Conservation (phyloP, 2,329 filamentous ascomycete genomes). For the Samsoniella hepiali region DNA sequence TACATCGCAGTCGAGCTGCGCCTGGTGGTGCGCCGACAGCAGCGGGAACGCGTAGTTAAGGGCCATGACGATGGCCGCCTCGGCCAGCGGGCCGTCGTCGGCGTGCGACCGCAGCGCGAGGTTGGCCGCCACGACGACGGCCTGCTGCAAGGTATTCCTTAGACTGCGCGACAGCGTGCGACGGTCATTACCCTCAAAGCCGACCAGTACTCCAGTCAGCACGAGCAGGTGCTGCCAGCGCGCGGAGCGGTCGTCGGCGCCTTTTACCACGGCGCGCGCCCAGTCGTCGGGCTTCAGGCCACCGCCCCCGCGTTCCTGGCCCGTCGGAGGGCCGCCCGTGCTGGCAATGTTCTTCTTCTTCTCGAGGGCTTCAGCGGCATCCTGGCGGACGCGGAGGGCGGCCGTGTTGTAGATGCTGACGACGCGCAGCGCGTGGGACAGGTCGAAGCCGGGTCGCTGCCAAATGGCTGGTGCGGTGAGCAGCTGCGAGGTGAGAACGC, state of each 20-base stretch:
- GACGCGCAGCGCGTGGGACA: constrained; percentile 61
- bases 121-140: constrained; percentile 72
- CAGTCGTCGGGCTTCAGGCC: constrained; percentile 50
- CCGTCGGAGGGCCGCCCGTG: constrained; percentile 5
- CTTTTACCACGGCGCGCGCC: constrained; percentile 55
- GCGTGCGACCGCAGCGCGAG: constrained; percentile 59
- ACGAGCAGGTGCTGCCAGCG: constrained; percentile 84
- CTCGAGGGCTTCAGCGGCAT: constrained; percentile 39
- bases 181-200: constrained; percentile 64
- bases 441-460: constrained; percentile 53
- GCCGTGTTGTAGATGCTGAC: constrained; percentile 72
- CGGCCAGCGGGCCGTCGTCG: constrained; percentile 40
- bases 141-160: constrained; percentile 65
- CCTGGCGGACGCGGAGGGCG: constrained; percentile 50
- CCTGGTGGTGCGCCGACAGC: constrained; percentile 58
- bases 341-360: constrained; percentile 23
- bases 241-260: constrained; percentile 55
- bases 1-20: constrained; percentile 61
- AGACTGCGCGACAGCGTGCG: constrained; percentile 62
- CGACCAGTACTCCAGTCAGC: constrained; percentile 73
- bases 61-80: constrained; percentile 61
- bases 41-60: constrained; percentile 75
- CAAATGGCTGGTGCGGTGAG: constrained; percentile 70
- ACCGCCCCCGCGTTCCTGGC: constrained; percentile 34
- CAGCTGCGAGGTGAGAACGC: constrained; percentile 68